A percentile compares a stretch with the other conserved stretches of the same genome.
Conservation (phyloP, 352 stramenopile species). For the Aphanomyces invadans region DNA sequence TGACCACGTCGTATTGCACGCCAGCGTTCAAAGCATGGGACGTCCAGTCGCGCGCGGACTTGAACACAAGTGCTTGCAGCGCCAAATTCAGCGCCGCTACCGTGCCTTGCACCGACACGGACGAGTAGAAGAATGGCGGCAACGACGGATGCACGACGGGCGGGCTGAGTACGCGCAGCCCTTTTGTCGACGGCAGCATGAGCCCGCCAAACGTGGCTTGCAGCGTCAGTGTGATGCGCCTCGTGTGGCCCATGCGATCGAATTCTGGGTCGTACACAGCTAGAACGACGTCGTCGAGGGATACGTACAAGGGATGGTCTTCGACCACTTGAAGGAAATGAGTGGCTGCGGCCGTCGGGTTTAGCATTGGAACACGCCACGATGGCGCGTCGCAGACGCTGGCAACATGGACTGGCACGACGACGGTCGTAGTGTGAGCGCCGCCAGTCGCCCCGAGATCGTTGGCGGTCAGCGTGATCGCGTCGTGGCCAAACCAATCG, state of each 20-base stretch:
- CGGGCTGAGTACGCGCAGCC: slow-evolving; percentile 30
- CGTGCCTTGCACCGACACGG: slow-evolving; percentile 31
- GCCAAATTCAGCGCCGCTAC: slow-evolving; percentile 41
- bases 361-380: no score
- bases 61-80: slow-evolving; percentile 48
- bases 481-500: slow-evolving; percentile 56
- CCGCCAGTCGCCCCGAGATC: slow-evolving; percentile 20
- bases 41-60: slow-evolving; percentile 42
- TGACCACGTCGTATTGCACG: not conserved
- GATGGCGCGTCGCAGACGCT: slow-evolving; percentile 48
- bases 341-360: not conserved
- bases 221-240: slow-evolving; percentile 35
- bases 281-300: slow-evolving; percentile 34
- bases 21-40: slow-evolving; percentile 22
- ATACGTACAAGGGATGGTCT: no score
- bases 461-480: slow-evolving; percentile 32
- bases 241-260: slow-evolving; percentile 26
- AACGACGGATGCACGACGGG: slow-evolving; percentile 3
- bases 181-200: slow-evolving; percentile 40
- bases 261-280: slow-evolving; percentile 32
- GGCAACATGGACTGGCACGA: slow-evolving; percentile 36
- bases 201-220: slow-evolving; percentile 38
- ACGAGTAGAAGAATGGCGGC: slow-evolving; percentile 42
- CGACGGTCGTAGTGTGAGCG: slow-evolving; percentile 5
- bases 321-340: slow-evolving; percentile 30